These are phyloP conservation scores for Candida peoriensis DNA, from an alignment of 805 yeast genomes.

Conservation along the genomic window DNA sequence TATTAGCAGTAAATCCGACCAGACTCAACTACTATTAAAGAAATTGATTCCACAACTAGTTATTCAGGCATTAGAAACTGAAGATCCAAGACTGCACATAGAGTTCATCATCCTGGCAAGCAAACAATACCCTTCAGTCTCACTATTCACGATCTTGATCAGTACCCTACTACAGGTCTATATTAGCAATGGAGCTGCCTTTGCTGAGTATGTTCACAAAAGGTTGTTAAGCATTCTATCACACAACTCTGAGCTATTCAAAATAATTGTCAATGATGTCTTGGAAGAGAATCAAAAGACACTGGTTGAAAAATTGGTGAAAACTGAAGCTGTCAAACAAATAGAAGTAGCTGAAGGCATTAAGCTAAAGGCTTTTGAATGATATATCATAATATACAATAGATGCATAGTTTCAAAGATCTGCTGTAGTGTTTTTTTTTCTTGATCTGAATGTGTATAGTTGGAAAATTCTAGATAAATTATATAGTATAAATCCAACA, in stretches of 20 bases:
- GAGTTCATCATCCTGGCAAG: slow-evolving; percentile 23
- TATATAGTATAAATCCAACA: too few species aligned
- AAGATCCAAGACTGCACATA: slow-evolving; percentile 25
- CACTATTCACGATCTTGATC: slow-evolving; percentile 28
- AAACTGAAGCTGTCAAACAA: slow-evolving; percentile 23
- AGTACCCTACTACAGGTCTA: slow-evolving; percentile 32
- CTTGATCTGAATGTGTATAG: too few species aligned
- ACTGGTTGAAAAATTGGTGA: slow-evolving; percentile 39
- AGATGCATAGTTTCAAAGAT: too few species aligned
- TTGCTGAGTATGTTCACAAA: slow-evolving; percentile 37
- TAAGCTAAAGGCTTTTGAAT: slow-evolving; percentile 45
- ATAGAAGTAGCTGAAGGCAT: slow-evolving; percentile 28
- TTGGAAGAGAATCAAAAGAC: slow-evolving; percentile 37
- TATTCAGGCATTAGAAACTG: slow-evolving; percentile 21
- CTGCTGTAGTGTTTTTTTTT: too few species aligned
- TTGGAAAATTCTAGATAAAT: too few species aligned
- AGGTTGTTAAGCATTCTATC: slow-evolving; percentile 44
- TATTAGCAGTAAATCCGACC: slow-evolving; percentile 27
- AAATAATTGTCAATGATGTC: slow-evolving; percentile 34
- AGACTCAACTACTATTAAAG: slow-evolving; percentile 36
- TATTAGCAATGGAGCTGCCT: slow-evolving; percentile 12
- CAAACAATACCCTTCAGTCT: slow-evolving; percentile 13
- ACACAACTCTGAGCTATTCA: slow-evolving; percentile 43
- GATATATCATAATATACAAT: too few species aligned
- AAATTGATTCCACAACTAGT: slow-evolving; percentile 43